Evolutionary conservation across 345 rosid species (phyloP), one percentile per base, ranked within the genome.

Genomic region (Eucalyptus rudis): DNA sequence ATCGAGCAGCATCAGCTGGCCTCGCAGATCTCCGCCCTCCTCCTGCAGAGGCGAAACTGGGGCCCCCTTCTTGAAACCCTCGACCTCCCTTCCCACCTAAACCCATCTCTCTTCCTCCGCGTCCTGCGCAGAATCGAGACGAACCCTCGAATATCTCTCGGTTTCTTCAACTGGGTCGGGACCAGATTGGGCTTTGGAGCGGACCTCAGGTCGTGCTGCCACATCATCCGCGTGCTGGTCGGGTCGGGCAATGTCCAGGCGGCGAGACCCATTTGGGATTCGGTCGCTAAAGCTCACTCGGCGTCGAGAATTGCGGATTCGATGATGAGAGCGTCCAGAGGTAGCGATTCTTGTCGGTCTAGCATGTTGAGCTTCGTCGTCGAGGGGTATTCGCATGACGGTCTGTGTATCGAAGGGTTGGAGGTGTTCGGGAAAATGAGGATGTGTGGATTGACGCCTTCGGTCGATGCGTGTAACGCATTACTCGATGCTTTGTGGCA

Each of bases 121-220:
- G 92, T 96, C 91, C 93, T 95, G 88, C 88, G 43, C 49, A 94
- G 89, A 83, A 95, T 95, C 90, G 91, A 93, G 87, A 49, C 88
- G 16, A 90, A 90, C 59, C 94, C 95, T 33, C 89, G 88, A 85
- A 88, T 91, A 66, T 89, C 96, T 51, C 92, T 97, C 43, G 58
- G 87, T 88, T 96, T 97, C 95, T 96, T 94, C 95, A 92, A 93
- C 83, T 94, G 93, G 93, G 94, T 91, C 29, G 88, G 85, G 88
- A 64, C 92, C 64, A 87, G 93, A 90, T 92, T 94, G 47, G 92
- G 91, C 22, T 93, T 97, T 40, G 91, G 94, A 4, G 97, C 95
- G 9, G 95, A 94, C 93, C 93, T 96, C 59, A 90, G 86, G 54
- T 92, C 96, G 19, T 93, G 91, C 44, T 96, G 96, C 80, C 92